Base-by-base conservation (phyloP, 2,329 filamentous ascomycete species). In the Curvularia spicifera region DNA sequence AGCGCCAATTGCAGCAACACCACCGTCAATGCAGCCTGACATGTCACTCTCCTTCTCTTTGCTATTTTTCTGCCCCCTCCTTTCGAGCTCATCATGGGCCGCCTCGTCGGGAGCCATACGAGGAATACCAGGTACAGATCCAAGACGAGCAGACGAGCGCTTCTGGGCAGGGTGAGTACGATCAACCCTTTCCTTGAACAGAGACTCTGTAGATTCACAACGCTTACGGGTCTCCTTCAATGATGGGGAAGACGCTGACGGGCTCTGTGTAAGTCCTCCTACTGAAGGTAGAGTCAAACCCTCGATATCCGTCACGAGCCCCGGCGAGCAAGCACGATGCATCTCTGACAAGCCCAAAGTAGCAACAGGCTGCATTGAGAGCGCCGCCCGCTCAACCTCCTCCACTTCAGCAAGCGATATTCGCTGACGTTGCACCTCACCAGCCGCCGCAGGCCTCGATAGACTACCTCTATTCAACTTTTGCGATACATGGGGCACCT, bases 281-380 rank as follows among this genome's bases (percentile, higher is more conserved):
- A 82, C 75, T 4, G 78, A 81, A 15, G 81, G 81, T 24, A 83
- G 78, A 4, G 77, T 78, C 22, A 83, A 66, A 29, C 77, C 74
- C 26, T 81, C 78, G 63, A 82, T 73, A 65, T 82, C 80, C 42
- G 72, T 73, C 26, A 81, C 71, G n/a, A 65, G 48, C 47, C 79
- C 71, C 13, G 78, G 76, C 5, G 79, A 80, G n/a, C 76, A 68
- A 7, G 76, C 71, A 33, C 75, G 71, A 56, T 64, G 65, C 49
- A 53, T 51, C 7, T 54, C 63, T 47, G 63, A 40, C 48, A 70
- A 35, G 37, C 54, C 53, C 20, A 61, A 59, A 37, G 63, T 50
- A 28, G 66, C 51, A 13, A 57, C 47, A 49, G 48, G 26, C 40
- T 65, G 56, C 29, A 43, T 44, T n/a, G 52, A 58, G 18, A 60